Percentiles rank a stretch among this genome's conserved stretches.
These are phyloP conservation scores for Pythium dissimile DNA, from an alignment of 352 stramenopile species.

Conservation along the genomic window DNA sequence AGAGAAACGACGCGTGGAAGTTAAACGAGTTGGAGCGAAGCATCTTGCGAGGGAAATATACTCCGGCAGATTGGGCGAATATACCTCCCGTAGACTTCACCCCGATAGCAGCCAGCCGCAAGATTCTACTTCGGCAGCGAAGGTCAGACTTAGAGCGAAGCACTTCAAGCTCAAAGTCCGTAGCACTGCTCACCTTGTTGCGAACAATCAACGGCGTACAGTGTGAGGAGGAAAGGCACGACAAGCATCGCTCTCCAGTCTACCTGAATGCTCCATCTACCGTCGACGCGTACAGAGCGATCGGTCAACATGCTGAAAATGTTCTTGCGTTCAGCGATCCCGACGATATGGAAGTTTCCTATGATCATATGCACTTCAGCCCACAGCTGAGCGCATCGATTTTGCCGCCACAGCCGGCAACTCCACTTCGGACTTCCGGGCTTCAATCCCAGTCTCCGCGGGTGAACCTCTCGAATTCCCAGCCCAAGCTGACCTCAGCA, in stretches of 20 bases:
- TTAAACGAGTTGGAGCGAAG: conserved; percentile 63
- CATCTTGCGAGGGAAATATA: conserved; percentile 46
- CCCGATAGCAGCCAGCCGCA: conserved; percentile 37
- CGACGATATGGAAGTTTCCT: conserved; percentile 6
- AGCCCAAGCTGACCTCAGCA: too few relatives aligned
- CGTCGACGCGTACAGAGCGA: background rate
- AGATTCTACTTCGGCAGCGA: conserved; percentile 36
- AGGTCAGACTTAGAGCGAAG: background rate
- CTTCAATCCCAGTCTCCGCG: too few relatives aligned
- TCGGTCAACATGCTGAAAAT: conserved; percentile 12
- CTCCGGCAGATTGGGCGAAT: conserved; percentile 26
- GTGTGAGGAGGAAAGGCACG: conserved; percentile 20
- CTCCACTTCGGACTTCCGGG: background rate
- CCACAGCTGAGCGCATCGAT: conserved; percentile 34
- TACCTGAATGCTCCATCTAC: background rate
- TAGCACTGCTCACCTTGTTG: conserved; percentile 44
- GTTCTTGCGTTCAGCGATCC: conserved; percentile 29
- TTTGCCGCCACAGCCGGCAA: background rate
- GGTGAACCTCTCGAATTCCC: too few relatives aligned
- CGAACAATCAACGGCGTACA: conserved; percentile 45
- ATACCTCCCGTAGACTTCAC: conserved; percentile 32
- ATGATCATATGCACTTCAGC: conserved; percentile 53
- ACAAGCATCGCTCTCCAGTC: background rate
- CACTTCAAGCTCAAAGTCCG: conserved; percentile 33
- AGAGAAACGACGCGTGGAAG: conserved; percentile 37